These are phyloP conservation scores for Pichia sp. DNA, from an alignment of 1,139 yeast genomes.

Conservation along the genomic window DNA sequence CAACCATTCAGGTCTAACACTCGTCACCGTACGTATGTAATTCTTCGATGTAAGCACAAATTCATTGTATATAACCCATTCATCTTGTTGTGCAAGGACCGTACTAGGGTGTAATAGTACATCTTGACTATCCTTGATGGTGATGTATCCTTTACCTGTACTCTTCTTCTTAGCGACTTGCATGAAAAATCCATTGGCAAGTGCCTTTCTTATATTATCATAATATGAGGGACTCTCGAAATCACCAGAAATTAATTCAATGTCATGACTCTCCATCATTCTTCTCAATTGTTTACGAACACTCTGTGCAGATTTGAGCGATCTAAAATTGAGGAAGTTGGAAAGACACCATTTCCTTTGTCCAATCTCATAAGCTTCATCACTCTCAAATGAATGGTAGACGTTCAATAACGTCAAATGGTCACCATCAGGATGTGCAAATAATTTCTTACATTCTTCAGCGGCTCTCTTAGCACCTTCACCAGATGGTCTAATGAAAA, in stretches of 20 bases:
- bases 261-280: constrained; percentile 74
- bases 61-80: constrained; percentile 93
- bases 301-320: constrained; percentile 74
- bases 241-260: constrained; percentile 66
- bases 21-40: constrained; percentile 92
- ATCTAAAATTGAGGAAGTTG: constrained; percentile 76
- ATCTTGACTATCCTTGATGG: constrained; percentile 94
- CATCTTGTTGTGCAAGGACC: constrained; percentile 76
- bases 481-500: constrained; percentile 88
- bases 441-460: constrained; percentile 80
- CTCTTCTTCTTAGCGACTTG: constrained; percentile 88
- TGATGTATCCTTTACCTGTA: constrained; percentile 70
- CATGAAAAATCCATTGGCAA: constrained; percentile 95
- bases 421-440: constrained; percentile 95
- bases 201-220: constrained; percentile 75
- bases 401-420: constrained; percentile 88
- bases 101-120: constrained; percentile 92
- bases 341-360: constrained; percentile 86
- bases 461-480: constrained; percentile 83
- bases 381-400: constrained; percentile 72
- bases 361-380: constrained; percentile 57
- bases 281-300: constrained; percentile 79
- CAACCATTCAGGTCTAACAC: constrained; percentile 86
- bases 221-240: constrained; percentile 61
- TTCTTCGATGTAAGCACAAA: constrained; percentile 90